A percentile compares a stretch with the other conserved stretches of the same genome.
phyloP scores from a whole-genome alignment of 2,329 filamentous ascomycete species.

The Fusarium guadeloupense region DNA sequence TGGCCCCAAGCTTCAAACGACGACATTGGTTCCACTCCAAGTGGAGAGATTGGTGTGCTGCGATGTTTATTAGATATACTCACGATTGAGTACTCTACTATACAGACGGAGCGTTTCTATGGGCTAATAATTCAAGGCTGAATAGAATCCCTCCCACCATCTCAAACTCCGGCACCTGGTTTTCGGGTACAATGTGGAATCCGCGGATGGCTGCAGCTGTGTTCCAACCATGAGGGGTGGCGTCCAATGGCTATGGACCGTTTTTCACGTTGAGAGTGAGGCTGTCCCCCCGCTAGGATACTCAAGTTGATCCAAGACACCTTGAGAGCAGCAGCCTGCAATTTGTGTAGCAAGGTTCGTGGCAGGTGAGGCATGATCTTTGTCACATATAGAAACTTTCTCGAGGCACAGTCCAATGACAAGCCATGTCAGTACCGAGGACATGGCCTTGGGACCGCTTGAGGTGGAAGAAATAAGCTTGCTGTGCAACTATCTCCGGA shows the following conservation, averaged over 20 bases:
- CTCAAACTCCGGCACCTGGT: constrained; percentile 26
- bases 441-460: constrained; percentile 44
- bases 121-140: constrained; percentile 10
- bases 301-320: constrained; percentile 17
- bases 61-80: constrained; percentile 38
- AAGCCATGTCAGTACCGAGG: constrained; percentile 42
- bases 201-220: constrained; percentile 15
- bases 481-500: constrained; percentile 18
- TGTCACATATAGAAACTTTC: constrained; percentile 20
- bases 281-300: constrained; percentile 18
- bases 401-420: constrained; percentile 23
- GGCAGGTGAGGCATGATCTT: constrained; percentile 15
- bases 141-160: constrained; percentile 35
- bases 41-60: constrained; percentile 42
- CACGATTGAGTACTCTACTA: constrained; percentile 30
- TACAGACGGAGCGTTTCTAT: constrained; percentile 36
- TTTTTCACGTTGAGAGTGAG: constrained; percentile 27
- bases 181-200: constrained; percentile 30
- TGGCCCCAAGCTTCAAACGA: constrained; percentile 37
- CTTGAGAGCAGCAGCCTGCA: constrained; percentile 9
- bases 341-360: constrained; percentile 24
- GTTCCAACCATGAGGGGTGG: constrained; percentile 5
- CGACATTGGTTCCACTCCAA: constrained; percentile 40
- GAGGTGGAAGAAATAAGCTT: constrained; percentile 23
- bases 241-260: constrained; percentile 18